Percentiles rank a stretch among this genome's conserved stretches.
phyloP scores from a whole-genome alignment of 257 asterid genomes.

The Nicotiana otophora region DNA sequence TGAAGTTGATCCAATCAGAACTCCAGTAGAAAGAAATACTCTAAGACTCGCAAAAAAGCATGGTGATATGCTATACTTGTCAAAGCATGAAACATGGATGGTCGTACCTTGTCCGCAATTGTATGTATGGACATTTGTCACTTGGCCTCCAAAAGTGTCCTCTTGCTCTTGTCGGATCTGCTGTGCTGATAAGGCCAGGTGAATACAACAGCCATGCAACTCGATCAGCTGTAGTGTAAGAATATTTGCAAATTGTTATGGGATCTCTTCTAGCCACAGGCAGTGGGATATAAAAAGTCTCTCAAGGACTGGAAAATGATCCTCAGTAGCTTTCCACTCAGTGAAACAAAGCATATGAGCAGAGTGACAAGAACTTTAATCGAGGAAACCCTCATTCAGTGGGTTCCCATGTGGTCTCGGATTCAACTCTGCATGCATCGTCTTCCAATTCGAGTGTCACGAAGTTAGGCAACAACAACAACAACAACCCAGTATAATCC shows the following conservation, averaged over 20 bases:
- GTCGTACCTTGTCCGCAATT: neutral
- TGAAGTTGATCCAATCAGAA: neutral
- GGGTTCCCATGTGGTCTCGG: neutral
- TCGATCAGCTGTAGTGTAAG: conserved; percentile 19
- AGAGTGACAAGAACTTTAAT: neutral
- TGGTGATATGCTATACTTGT: neutral
- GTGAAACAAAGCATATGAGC: neutral
- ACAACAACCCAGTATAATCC: too few species aligned
- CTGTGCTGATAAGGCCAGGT: conserved; percentile 21
- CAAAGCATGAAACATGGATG: neutral
- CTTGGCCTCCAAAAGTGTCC: neutral
- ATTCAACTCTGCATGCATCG: neutral
- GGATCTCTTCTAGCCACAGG: conserved; percentile 20
- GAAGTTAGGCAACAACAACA: neutral
- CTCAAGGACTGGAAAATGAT: conserved; percentile 20
- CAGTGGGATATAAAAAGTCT: conserved; percentile 15
- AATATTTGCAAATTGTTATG: conserved; percentile 17
- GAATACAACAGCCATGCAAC: conserved; percentile 15
- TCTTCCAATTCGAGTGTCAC: neutral
- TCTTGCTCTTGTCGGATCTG: conserved; percentile 24
- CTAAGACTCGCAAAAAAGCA: neutral
- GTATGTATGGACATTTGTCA: neutral
- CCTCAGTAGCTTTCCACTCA: neutral
- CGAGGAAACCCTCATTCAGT: neutral
- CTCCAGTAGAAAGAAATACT: neutral